These are phyloP conservation scores for Lactarius tabidus DNA, from an alignment of 768 basidiomycete genomes.

Conservation along the genomic window DNA sequence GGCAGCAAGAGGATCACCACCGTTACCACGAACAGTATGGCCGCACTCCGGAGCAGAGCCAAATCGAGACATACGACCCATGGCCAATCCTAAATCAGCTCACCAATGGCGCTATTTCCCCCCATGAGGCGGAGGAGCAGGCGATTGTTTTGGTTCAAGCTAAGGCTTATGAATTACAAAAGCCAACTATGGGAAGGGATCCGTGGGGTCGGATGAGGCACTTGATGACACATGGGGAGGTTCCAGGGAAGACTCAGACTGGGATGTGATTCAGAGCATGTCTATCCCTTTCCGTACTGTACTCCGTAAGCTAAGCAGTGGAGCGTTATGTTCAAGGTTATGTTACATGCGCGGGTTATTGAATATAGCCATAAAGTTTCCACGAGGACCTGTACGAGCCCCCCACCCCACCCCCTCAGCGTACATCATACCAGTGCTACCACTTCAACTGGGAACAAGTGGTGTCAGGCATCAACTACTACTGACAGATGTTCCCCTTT, in stretches of 20 bases:
- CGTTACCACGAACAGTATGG: not conserved
- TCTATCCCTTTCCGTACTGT: not conserved
- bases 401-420: not conserved
- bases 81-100: not conserved
- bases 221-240: too few relatives aligned
- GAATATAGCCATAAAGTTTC: too few relatives aligned
- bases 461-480: too few relatives aligned
- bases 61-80: not conserved
- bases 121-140: not conserved
- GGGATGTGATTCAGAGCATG: not conserved
- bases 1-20: not conserved
- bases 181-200: not conserved
- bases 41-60: too few relatives aligned
- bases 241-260: not conserved
- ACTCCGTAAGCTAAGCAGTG: too few relatives aligned
- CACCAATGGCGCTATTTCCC: not conserved
- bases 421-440: too few relatives aligned
- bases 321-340: too few relatives aligned
- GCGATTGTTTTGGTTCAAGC: not conserved
- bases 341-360: too few relatives aligned
- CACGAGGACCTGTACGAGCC: too few relatives aligned
- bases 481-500: too few relatives aligned
- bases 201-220: not conserved
- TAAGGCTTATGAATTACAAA: not conserved
- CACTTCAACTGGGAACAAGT: not conserved